Base-by-base conservation (phyloP, 352 stramenopile species). In the Peronospora tabacina region DNA sequence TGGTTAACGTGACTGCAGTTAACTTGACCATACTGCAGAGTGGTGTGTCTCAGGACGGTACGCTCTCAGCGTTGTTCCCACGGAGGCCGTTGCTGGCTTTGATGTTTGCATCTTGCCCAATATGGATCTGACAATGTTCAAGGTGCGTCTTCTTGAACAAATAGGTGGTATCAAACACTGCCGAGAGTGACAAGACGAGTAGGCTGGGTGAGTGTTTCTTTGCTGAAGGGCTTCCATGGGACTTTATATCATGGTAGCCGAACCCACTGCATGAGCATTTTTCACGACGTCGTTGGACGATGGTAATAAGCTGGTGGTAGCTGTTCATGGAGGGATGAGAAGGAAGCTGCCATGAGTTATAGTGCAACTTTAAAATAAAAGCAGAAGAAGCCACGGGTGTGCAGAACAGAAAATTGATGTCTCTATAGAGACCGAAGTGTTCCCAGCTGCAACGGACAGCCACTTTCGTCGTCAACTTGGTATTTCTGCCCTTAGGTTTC, bases 61-160 rank as follows among this genome's bases (percentile, higher is more conserved):
- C 61, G 86, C 87, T 2, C 85, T 96, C 45, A 98, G 98, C 57
- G 90, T 96, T 33, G 93, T 98, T 32, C 93, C 94, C 17, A 94
- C 83, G 0, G 63, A 87, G 22, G 92, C 93, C 0, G 83, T 78
- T 38, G 95, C 90, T n/a, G 90, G 73, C 17, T 87, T 98, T 52
- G 94, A 98, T 58, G 93, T 98, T 61, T 85, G 94, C 17, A 95
- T 98, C 41, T 92, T 83, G 26, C 90, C 94, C 4, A 63, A 86
- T 40, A 86, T 92, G 58, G 67, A 90, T 40, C 93, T 98, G 19
- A 67, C 78, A 50, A 71, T 70, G 45, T 76, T 95, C 15, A 60
- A 63, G 34, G 43, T 32, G 0, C 17, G 32, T 12, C 19, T n/a
- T 16, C 26, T 30, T 30, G 26, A 30, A 10, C 26, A 30, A 30